A percentile compares a stretch with the other conserved stretches of the same genome.
phyloP scores from a whole-genome alignment of 257 asterid genomes.

The Voacanga thouarsii region DNA sequence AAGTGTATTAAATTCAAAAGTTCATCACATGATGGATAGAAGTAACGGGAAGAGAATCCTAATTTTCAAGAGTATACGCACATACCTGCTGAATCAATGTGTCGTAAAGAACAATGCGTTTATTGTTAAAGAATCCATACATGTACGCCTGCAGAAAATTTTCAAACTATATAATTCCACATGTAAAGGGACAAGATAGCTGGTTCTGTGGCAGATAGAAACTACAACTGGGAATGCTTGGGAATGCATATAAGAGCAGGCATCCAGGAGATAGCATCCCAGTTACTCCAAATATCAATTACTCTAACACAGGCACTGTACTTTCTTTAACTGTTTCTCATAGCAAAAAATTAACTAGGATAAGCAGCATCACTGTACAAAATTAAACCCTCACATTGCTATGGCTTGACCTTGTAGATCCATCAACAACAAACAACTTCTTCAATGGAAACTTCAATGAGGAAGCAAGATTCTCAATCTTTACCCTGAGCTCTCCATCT shows the following conservation, averaged over 20 bases:
- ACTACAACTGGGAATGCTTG: not conserved
- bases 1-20: not conserved
- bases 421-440: constrained; percentile 95
- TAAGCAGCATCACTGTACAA: not conserved
- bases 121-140: constrained; percentile 96
- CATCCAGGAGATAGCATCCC: not conserved
- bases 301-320: not conserved
- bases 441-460: constrained; percentile 85
- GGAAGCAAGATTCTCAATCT: constrained; percentile 85
- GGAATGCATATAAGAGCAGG: too few relatives aligned
- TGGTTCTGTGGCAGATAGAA: not conserved
- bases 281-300: not conserved
- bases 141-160: constrained; percentile 79
- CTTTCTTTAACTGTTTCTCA: not conserved
- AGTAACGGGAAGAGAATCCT: not conserved
- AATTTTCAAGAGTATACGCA: not conserved
- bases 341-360: not conserved
- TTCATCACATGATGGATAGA: not conserved
- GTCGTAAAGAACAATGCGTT: constrained; percentile 93
- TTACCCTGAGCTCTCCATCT: constrained; percentile 77
- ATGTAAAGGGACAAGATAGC: constrained; percentile 2
- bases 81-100: constrained; percentile 94
- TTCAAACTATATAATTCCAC: constrained; percentile 8
- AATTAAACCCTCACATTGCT: constrained; percentile 70
- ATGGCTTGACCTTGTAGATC: constrained; percentile 98